These are phyloP conservation scores for Selenicereus undatus DNA, from an alignment of 148 eudicot genomes.

Conservation along the genomic window DNA sequence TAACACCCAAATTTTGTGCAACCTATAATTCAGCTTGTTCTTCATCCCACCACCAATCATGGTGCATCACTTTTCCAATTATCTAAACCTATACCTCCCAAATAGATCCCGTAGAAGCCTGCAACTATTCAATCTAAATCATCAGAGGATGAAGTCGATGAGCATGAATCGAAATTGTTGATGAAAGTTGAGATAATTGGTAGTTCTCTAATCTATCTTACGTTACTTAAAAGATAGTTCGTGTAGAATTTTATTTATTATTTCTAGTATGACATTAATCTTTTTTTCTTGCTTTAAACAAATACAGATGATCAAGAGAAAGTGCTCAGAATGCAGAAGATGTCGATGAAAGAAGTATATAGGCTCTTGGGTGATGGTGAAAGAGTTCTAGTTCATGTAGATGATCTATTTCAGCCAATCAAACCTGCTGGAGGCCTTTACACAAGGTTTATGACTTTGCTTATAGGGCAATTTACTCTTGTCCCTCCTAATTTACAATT, in stretches of 20 bases:
- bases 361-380: background rate
- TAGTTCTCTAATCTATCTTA: background rate
- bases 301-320: background rate
- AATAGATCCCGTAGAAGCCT: too few relatives aligned
- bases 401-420: background rate
- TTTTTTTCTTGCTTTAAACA: background rate
- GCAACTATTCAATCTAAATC: background rate
- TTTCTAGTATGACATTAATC: background rate
- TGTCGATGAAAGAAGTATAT: background rate
- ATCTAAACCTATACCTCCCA: background rate
- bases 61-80: background rate
- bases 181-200: too few relatives aligned
- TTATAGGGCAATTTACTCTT: background rate
- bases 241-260: background rate
- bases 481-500: background rate
- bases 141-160: too few relatives aligned
- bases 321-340: background rate
- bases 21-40: background rate
- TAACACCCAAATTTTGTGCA: background rate
- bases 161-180: too few relatives aligned
- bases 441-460: background rate
- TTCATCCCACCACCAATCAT: background rate
- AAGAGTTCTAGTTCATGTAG: background rate
- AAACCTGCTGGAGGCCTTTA: conserved; percentile 2
- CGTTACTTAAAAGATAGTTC: background rate